Percentiles rank a stretch among this genome's conserved stretches.
Evolutionary conservation across 805 yeast species (phyloP).

Genomic region (Schwanniomyces sp.): DNA sequence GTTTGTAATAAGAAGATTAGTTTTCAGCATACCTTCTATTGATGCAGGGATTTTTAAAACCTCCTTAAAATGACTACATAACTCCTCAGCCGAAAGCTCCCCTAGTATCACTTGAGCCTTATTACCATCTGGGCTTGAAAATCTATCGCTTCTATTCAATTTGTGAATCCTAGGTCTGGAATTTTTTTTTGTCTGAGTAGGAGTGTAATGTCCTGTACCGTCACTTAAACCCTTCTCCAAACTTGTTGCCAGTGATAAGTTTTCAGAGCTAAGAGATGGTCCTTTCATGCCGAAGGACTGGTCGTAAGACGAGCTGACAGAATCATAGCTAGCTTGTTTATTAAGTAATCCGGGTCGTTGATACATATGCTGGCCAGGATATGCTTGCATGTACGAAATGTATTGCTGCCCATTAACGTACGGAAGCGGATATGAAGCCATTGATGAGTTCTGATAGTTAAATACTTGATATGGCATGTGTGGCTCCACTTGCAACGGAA

Average conservation of each 20-base stretch:
- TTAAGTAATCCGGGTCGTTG: neutral
- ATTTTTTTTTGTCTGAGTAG: conserved; percentile 36
- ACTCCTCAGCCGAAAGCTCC: conserved; percentile 23
- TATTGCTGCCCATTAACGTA: neutral
- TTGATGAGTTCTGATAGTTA: neutral
- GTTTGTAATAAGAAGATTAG: conserved; percentile 8
- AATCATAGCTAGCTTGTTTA: neutral
- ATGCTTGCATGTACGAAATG: neutral
- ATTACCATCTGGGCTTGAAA: neutral
- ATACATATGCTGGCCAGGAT: neutral
- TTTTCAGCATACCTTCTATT: conserved; percentile 4
- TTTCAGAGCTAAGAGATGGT: neutral
- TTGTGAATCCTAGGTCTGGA: conserved; percentile 38
- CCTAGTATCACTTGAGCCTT: conserved; percentile 8
- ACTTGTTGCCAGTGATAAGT: neutral
- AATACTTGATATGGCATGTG: conserved; percentile 5
- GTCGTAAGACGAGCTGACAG: neutral
- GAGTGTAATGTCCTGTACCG: conserved; percentile 24
- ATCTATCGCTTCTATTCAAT: conserved; percentile 15
- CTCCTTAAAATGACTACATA: conserved; percentile 21
- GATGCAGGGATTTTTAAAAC: conserved; percentile 18
- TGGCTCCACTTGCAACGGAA: conserved; percentile 7
- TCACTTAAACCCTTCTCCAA: neutral
- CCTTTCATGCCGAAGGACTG: neutral
- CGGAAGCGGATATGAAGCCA: neutral